Percentiles rank a stretch among this genome's conserved stretches.
Evolutionary conservation across 2,329 filamentous ascomycete genomes (phyloP).

Genomic region (Penicillium psychrosexuale): DNA sequence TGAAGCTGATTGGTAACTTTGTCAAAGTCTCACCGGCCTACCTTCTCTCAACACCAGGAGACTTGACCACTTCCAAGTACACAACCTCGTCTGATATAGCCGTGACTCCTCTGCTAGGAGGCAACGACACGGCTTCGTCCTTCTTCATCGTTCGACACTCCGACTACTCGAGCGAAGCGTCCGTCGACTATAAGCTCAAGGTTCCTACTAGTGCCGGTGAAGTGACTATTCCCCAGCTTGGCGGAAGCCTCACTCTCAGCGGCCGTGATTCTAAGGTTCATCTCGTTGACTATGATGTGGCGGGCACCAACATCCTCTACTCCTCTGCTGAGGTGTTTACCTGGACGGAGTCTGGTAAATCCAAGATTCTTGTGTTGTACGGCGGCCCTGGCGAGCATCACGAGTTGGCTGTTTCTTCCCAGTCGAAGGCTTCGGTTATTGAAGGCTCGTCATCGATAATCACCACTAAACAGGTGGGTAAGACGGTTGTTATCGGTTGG

Average conservation of each 20-base stretch:
- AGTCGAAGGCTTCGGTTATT: constrained; percentile 26
- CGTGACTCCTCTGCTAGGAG: constrained; percentile 59
- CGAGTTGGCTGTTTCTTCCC: constrained; percentile 39
- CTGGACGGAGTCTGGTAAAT: constrained; percentile 58
- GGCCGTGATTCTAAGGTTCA: constrained; percentile 47
- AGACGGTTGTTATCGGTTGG: constrained; percentile 49
- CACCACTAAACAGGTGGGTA: constrained; percentile 27
- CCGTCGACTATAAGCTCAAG: constrained; percentile 61
- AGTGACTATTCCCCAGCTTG: constrained; percentile 42
- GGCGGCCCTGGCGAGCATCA: constrained; percentile 41
- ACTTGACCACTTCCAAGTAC: constrained; percentile 40
- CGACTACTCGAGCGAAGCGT: constrained; percentile 58
- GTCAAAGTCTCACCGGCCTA: constrained; percentile 69
- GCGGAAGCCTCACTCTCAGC: constrained; percentile 37
- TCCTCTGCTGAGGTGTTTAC: constrained; percentile 47
- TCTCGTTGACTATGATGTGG: constrained; percentile 42
- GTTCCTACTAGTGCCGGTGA: constrained; percentile 47
- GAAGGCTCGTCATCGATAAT: constrained; percentile 35
- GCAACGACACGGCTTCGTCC: constrained; percentile 47
- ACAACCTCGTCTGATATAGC: constrained; percentile 56
- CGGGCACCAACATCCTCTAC: constrained; percentile 42
- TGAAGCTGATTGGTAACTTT: constrained; percentile 74
- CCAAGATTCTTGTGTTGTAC: constrained; percentile 48
- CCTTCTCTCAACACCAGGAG: constrained; percentile 56
- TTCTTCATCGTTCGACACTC: constrained; percentile 65